Evolutionary conservation across 805 yeast genomes (phyloP).

Genomic region (Pichia californica): DNA sequence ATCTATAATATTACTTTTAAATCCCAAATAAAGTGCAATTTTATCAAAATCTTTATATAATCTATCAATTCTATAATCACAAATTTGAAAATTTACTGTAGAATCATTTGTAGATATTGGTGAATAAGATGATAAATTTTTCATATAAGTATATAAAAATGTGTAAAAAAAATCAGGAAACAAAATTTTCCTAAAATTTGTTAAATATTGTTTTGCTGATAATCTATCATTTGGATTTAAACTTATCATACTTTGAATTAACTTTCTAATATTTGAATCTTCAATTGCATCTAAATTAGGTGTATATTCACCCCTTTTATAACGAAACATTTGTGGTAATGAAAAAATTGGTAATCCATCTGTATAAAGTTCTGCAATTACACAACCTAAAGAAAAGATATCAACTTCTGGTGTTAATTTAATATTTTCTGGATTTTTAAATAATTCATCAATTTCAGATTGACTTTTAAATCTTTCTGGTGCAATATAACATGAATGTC

Average conservation of each 20-base stretch:
- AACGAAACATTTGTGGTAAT: conserved; percentile 79
- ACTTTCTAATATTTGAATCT: conserved; percentile 41
- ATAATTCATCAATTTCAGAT: conserved; percentile 17
- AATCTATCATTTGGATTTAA: conserved; percentile 57
- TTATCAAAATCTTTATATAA: conserved; percentile 54
- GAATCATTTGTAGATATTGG: neutral
- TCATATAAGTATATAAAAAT: conserved; percentile 65
- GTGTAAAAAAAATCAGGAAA: conserved; percentile 68
- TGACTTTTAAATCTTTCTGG: conserved; percentile 72
- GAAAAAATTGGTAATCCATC: conserved; percentile 88
- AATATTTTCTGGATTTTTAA: conserved; percentile 14
- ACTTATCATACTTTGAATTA: conserved; percentile 59
- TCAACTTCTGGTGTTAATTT: conserved; percentile 64
- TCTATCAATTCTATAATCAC: conserved; percentile 53
- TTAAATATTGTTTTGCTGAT: conserved; percentile 47
- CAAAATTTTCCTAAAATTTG: conserved; percentile 39
- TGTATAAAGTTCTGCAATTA: conserved; percentile 77
- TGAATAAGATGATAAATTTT: conserved; percentile 27
- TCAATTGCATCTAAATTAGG: conserved; percentile 58
- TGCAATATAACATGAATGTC: conserved; percentile 86
- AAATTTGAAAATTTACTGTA: conserved; percentile 26
- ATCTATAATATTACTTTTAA: conserved; percentile 23
- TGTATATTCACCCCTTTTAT: conserved; percentile 56
- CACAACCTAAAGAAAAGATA: conserved; percentile 77
- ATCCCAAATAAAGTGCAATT: conserved; percentile 36